phyloP scores from a whole-genome alignment of 2,329 filamentous ascomycete species.

The Penicillium sp. region DNA sequence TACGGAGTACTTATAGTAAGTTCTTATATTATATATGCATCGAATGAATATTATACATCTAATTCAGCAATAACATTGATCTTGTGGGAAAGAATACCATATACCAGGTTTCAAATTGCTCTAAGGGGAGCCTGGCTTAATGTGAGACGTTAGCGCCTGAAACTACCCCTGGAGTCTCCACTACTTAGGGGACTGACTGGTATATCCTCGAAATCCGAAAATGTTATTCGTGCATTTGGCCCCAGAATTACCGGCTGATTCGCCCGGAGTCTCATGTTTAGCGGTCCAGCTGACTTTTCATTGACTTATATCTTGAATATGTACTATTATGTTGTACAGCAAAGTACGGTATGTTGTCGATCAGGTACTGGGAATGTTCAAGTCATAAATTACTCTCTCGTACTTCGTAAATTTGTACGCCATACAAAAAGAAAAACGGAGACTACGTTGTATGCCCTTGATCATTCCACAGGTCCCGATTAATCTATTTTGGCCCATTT shows the following conservation, averaged over 20 bases:
- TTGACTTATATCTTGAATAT: not conserved
- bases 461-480: not conserved
- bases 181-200: not conserved
- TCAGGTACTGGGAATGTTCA: no score
- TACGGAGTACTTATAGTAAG: no score
- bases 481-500: slow-evolving; percentile 9
- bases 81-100: not conserved
- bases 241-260: slow-evolving; percentile 6
- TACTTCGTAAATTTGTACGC: no score
- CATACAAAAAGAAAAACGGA: not conserved
- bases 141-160: slow-evolving; percentile 29
- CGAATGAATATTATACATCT: no score
- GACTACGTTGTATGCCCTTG: no score
- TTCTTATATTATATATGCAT: no score
- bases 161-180: slow-evolving; percentile 20
- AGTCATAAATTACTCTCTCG: no score
- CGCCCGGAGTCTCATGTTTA: not conserved
- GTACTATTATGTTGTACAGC: no score
- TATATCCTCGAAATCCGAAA: slow-evolving; percentile 11
- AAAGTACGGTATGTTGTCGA: no score
- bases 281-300: not conserved
- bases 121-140: slow-evolving; percentile 7
- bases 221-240: slow-evolving; percentile 14
- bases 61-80: no score
- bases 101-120: slow-evolving; percentile 9